Evolutionary conservation across 345 rosid species (phyloP).

Genomic region (Acer saccharum): DNA sequence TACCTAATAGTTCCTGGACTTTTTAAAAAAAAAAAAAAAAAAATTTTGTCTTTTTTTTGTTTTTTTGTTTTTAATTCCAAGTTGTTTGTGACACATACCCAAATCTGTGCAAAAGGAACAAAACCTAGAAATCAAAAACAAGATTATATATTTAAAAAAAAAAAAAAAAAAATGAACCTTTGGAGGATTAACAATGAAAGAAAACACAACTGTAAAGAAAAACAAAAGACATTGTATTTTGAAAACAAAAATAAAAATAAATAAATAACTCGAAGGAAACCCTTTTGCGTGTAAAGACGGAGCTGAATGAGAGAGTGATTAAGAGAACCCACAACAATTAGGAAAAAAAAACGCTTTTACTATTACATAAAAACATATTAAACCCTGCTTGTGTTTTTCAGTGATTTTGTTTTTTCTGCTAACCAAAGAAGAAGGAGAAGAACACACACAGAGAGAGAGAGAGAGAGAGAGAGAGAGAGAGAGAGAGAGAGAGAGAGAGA

Average conservation of each 20-base stretch:
- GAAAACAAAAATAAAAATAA: background rate
- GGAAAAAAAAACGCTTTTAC: background rate
- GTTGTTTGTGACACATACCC: background rate
- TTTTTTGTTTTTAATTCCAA: too few relatives aligned
- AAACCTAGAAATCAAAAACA: background rate
- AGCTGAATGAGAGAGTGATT: background rate
- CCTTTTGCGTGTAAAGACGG: background rate
- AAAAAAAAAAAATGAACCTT: too few relatives aligned
- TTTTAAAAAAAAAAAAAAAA: too few relatives aligned
- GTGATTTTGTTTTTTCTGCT: background rate
- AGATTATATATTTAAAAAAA: background rate
- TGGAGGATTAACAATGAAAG: background rate
- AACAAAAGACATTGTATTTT: too few relatives aligned
- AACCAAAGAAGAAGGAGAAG: background rate
- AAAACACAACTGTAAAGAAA: background rate
- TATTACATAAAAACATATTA: constrained; percentile 5
- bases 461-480: too few relatives aligned
- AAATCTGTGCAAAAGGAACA: background rate
- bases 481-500: too few relatives aligned
- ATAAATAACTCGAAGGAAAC: constrained; percentile 29
- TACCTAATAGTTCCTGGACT: too few relatives aligned
- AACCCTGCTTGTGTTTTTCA: background rate
- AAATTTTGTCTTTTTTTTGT: too few relatives aligned
- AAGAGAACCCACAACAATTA: background rate
- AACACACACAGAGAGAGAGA: too few relatives aligned